Evolutionary conservation across 352 stramenopile species (phyloP).

Genomic region (Elongisporangium prolatum): DNA sequence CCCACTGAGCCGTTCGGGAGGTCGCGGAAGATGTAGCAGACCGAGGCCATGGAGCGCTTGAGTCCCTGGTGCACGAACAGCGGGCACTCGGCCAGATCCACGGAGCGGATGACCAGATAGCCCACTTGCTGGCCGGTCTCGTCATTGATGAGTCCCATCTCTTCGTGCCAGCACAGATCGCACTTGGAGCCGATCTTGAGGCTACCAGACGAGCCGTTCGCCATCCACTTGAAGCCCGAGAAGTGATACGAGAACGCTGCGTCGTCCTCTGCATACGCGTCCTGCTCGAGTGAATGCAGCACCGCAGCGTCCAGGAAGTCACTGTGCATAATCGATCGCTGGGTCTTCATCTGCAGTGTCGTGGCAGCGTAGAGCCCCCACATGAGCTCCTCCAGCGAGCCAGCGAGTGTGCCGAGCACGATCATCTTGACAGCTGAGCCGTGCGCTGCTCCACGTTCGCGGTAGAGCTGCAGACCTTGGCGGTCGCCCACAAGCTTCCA

Average conservation of each 20-base stretch:
- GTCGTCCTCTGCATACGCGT: slow-evolving; percentile 48
- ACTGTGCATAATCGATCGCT: slow-evolving; percentile 56
- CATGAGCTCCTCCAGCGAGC: slow-evolving; percentile 59
- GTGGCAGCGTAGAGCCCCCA: slow-evolving; percentile 47
- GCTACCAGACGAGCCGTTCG: slow-evolving; percentile 17
- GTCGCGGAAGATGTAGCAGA: slow-evolving; percentile 64
- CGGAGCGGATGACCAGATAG: slow-evolving; percentile 60
- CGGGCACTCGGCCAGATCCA: slow-evolving; percentile 44
- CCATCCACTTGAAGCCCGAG: slow-evolving; percentile 58
- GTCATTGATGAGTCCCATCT: slow-evolving; percentile 48
- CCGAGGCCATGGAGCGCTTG: slow-evolving; percentile 38
- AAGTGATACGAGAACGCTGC: slow-evolving; percentile 50
- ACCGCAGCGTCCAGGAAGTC: slow-evolving; percentile 53
- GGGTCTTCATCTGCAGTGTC: slow-evolving; percentile 45
- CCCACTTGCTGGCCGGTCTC: slow-evolving; percentile 43
- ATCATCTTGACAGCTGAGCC: slow-evolving; percentile 49
- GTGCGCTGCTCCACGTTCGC: slow-evolving; percentile 45
- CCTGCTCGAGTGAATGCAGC: slow-evolving; percentile 49
- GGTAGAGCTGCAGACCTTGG: slow-evolving; percentile 46
- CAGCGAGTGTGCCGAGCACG: slow-evolving; percentile 35
- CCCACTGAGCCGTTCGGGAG: slow-evolving; percentile 39
- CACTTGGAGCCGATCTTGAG: slow-evolving; percentile 61
- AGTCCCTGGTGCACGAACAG: slow-evolving; percentile 51
- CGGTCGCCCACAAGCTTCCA: slow-evolving; percentile 60
- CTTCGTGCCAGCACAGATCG: slow-evolving; percentile 62